Base-by-base conservation (phyloP, 2,329 filamentous ascomycete species). In the Orbilia quercus region DNA sequence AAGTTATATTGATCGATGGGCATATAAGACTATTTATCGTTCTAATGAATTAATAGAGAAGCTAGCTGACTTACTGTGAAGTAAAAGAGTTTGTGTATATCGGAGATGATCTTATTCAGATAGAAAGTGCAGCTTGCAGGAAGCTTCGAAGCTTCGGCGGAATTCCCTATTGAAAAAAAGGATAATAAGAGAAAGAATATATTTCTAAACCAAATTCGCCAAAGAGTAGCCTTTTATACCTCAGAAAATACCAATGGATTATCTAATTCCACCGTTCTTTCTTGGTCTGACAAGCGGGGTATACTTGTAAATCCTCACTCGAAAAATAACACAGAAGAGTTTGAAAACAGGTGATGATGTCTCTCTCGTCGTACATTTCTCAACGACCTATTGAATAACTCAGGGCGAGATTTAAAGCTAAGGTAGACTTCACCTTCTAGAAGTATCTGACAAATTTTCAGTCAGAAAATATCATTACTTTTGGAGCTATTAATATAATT, bases 381-480 rank as follows among this genome's bases (percentile, higher is more conserved):
- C 34, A 18, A 51, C 42, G 44, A 60, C 9, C 55, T 38, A 69
- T 40, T 69, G 55, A 40, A 69, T 22, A 69, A 69, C 42, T 34
- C 23, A 40, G 2, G 18, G 38, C 31, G 25, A 58, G 11, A 25
- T 58, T 64, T 47, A 51, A 47, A 63, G 4, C 36, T 12, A 44
- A 64, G 23, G 9, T 53, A 11, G 12, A 38, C 14, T 6, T 7
- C 18, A 23, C 16, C 28, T 5, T 44, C 14, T 2, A 47, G 12
- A 22, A 6, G 14, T 12, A 14, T 5, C 34, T 11, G 12, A 47
- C 53, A 9, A n/a, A 23, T 20, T 48, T 62, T 47, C 28, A 2
- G 40, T 40, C 25, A 60, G 23, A 45, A n/a, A 20, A 40, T 45
- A 12, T 42, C 31, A 47, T 62, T 48, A 25, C 34, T 50, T 42